Evolutionary conservation across 1,284 basidiomycete genomes (phyloP).

Genomic region (Singerocomus rubriflavus): DNA sequence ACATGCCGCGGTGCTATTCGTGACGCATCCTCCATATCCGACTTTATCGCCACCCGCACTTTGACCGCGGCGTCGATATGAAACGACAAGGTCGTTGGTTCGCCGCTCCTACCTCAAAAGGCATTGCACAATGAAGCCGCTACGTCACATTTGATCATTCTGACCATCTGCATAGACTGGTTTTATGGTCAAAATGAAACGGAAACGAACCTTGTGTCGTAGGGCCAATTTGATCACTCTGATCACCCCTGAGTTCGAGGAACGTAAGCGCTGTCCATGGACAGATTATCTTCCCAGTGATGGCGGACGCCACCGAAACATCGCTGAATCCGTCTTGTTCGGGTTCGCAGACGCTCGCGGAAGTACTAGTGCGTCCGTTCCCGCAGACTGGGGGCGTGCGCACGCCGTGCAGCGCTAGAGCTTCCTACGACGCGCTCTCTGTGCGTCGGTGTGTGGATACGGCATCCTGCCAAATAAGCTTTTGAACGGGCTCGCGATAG

Average conservation of each 20-base stretch:
- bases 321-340: not conserved
- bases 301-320: not conserved
- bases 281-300: not conserved
- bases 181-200: not conserved
- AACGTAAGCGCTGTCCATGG: not conserved
- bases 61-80: slow-evolving; percentile 10
- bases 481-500: not conserved
- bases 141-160: not conserved
- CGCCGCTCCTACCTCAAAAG: not conserved
- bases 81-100: slow-evolving; percentile 1
- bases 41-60: slow-evolving; percentile 1
- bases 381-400: not conserved
- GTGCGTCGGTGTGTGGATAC: not conserved
- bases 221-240: not conserved
- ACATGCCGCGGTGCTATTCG: not conserved
- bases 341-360: not conserved
- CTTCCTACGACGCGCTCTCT: not conserved
- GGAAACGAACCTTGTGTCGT: too few relatives aligned
- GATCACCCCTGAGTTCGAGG: not conserved
- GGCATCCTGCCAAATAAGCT: not conserved
- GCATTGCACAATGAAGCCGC: not conserved
- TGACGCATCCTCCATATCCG: not conserved
- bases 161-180: not conserved
- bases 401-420: not conserved
- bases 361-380: not conserved